These are phyloP conservation scores for Penicillium sp. DNA, from an alignment of 2,329 filamentous ascomycete genomes.

Conservation along the genomic window DNA sequence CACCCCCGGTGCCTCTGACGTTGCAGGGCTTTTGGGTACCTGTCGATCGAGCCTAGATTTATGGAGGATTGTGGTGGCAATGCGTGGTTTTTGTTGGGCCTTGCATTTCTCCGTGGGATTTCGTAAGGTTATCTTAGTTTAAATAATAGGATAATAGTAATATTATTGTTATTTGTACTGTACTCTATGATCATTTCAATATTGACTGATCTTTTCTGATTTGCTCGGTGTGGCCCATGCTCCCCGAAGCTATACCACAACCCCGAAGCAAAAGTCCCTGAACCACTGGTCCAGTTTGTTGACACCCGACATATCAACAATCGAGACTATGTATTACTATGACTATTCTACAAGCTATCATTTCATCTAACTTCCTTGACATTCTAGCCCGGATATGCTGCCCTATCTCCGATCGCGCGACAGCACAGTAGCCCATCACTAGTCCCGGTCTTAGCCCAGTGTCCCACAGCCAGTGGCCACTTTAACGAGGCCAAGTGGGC, in stretches of 20 bases:
- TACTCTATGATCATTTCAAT: not conserved
- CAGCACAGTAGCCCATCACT: not conserved
- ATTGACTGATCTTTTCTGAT: not conserved
- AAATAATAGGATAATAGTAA: not conserved
- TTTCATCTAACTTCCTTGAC: not conserved
- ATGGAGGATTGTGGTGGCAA: constrained; percentile 16
- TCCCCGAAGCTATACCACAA: not conserved
- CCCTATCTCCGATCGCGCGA: constrained; percentile 18
- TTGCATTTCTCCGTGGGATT: constrained; percentile 2
- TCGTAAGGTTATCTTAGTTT: not conserved
- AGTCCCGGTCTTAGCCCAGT: constrained; percentile 10
- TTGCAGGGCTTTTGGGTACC: constrained; percentile 24
- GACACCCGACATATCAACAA: not conserved
- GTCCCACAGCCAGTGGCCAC: constrained; percentile 13
- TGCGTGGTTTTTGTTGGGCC: constrained; percentile 11
- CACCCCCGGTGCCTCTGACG: constrained; percentile 29
- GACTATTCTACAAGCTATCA: not conserved
- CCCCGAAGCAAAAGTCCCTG: not conserved
- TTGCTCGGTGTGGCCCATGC: constrained; percentile 10
- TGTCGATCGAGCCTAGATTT: constrained; percentile 31
- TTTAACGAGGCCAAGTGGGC: constrained; percentile 17
- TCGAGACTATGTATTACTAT: too few species aligned
- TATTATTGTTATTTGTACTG: not conserved
- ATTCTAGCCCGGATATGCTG: constrained; percentile 3
- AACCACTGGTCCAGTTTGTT: constrained; percentile 2